Percentiles rank a stretch among this genome's conserved stretches.
phyloP scores from a whole-genome alignment of 1,284 basidiomycete species.

The Polyporus tsugae region DNA sequence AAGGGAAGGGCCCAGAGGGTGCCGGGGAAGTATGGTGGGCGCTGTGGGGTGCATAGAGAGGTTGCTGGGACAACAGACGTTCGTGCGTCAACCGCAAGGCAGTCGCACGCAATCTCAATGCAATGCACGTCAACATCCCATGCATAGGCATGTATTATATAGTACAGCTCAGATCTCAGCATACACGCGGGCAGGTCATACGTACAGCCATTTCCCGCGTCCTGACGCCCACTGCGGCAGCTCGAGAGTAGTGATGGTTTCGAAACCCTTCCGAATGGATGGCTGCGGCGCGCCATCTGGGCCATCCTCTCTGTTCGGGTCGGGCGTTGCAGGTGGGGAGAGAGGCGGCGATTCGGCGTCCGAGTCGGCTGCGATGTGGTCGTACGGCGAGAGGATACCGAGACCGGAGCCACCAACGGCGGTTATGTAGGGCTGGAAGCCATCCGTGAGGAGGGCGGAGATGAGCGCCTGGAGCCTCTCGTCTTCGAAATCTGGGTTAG shows the following conservation, averaged over 20 bases:
- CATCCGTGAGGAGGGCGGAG: constrained; percentile 63
- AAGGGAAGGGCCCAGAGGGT: constrained; percentile 38
- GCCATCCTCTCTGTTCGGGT: constrained; percentile 18
- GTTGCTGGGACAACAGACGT: not conserved
- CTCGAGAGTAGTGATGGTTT: constrained; percentile 22
- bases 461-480: constrained; percentile 66
- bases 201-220: constrained; percentile 34
- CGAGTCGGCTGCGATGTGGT: constrained; percentile 35
- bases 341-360: constrained; percentile 42
- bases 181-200: constrained; percentile 13
- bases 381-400: constrained; percentile 82
- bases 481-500: constrained; percentile 66
- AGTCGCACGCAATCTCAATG: not conserved
- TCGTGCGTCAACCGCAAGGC: not conserved
- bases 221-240: constrained; percentile 28
- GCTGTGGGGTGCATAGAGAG: constrained; percentile 21
- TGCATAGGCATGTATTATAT: constrained; percentile 4
- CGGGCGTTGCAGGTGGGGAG: constrained; percentile 59
- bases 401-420: constrained; percentile 93
- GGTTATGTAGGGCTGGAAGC: constrained; percentile 90
- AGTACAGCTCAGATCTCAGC: not conserved
- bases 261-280: constrained; percentile 30
- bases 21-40: constrained; percentile 48
- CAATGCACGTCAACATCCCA: not conserved
- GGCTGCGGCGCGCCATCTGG: constrained; percentile 10